Percentiles rank a stretch among this genome's conserved stretches.
Evolutionary conservation across 2,329 filamentous ascomycete genomes (phyloP).

Genomic region (Botrytis byssoidea): DNA sequence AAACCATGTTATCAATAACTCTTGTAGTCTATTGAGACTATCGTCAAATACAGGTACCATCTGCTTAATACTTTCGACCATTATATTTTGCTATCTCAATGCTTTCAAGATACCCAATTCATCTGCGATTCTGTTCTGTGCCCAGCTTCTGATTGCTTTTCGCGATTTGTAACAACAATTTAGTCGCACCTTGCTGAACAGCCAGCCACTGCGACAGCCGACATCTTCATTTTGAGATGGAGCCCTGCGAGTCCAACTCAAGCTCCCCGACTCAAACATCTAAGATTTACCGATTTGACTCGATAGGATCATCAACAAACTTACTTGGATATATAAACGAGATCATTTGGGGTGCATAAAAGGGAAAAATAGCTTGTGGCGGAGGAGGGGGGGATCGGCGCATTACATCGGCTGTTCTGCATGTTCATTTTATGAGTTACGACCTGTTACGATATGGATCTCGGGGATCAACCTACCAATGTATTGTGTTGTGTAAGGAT

Average conservation of each 20-base stretch:
- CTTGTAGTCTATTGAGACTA: neutral
- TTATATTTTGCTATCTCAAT: constrained; percentile 2
- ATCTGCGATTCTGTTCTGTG: neutral
- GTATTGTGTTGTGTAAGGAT: constrained; percentile 38
- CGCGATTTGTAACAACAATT: neutral
- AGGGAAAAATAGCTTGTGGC: constrained; percentile 4
- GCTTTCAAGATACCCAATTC: constrained; percentile 10
- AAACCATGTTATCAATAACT: constrained; percentile 11
- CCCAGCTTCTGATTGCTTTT: neutral
- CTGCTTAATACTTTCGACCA: neutral
- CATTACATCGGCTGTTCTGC: constrained; percentile 5
- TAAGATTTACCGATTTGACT: constrained; percentile 4
- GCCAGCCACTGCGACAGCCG: constrained; percentile 22
- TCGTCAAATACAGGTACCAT: neutral
- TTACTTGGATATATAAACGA: constrained; percentile 11
- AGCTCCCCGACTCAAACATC: constrained; percentile 29
- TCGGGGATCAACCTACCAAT: constrained; percentile 40
- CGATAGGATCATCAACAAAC: constrained; percentile 3
- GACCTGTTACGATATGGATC: constrained; percentile 37
- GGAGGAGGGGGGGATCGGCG: constrained; percentile 18
- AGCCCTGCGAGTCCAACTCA: constrained; percentile 34
- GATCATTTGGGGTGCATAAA: constrained; percentile 16
- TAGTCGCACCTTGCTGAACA: constrained; percentile 16
- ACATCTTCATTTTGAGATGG: constrained; percentile 35
- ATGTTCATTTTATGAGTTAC: constrained; percentile 25